phyloP scores from a whole-genome alignment of 106 monocot species.

The Phalaenopsis aphrodite region DNA sequence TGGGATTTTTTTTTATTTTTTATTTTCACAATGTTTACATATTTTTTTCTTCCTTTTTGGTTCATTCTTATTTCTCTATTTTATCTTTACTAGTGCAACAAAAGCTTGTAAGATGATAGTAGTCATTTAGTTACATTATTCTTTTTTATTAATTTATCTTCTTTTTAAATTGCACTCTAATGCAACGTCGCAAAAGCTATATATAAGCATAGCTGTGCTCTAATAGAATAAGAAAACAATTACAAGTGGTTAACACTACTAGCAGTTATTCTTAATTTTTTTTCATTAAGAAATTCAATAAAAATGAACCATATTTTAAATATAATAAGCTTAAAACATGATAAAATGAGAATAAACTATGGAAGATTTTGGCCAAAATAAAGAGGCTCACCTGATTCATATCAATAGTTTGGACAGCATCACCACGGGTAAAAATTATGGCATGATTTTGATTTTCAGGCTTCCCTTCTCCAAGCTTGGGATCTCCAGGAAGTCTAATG shows the following conservation, averaged over 20 bases:
- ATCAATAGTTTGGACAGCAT: conserved; percentile 94
- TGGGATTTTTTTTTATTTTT: no score
- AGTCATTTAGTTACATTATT: not conserved
- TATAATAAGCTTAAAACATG: not conserved
- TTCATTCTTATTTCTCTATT: no score
- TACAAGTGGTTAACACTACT: not conserved
- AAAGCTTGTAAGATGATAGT: not conserved
- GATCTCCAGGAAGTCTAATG: conserved; percentile 88
- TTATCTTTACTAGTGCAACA: not conserved
- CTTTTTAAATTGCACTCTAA: not conserved
- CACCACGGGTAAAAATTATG: conserved; percentile 92
- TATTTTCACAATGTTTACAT: no score
- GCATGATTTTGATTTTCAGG: conserved; percentile 99
- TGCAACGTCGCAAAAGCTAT: not conserved
- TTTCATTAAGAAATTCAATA: not conserved
- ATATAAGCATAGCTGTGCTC: not conserved
- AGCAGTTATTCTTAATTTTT: not conserved
- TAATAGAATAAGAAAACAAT: not conserved
- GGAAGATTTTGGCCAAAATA: not conserved
- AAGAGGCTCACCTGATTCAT: conserved; percentile 82
- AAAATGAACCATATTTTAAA: not conserved
- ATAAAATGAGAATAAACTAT: not conserved
- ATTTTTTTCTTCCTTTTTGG: no score
- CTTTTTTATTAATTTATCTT: not conserved
- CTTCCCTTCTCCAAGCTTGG: conserved; percentile 96